phyloP scores from a whole-genome alignment of 805 yeast genomes.

The Saccharomycopsis schoenii region DNA sequence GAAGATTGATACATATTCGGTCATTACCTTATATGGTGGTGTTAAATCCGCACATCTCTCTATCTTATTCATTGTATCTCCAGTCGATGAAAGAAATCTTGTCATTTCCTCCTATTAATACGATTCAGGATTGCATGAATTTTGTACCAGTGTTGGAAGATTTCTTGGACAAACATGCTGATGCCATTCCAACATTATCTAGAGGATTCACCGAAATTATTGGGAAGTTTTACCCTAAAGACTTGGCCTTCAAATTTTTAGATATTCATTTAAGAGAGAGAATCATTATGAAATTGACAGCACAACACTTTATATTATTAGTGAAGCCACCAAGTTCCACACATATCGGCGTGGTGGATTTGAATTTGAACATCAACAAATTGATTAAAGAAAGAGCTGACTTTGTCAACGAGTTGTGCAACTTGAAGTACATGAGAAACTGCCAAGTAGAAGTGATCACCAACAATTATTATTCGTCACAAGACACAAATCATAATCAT shows the following conservation, averaged over 20 bases:
- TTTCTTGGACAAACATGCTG: conserved; percentile 69
- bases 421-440: conserved; percentile 71
- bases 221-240: conserved; percentile 33
- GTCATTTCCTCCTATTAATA: conserved; percentile 33
- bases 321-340: conserved; percentile 37
- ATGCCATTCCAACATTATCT: conserved; percentile 73
- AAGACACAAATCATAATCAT: conserved; percentile 7
- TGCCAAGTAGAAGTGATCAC: conserved; percentile 49
- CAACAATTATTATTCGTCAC: conserved; percentile 9
- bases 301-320: conserved; percentile 73
- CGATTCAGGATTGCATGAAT: conserved; percentile 41
- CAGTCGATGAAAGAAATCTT: conserved; percentile 50
- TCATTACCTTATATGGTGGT: conserved; percentile 75
- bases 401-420: conserved; percentile 74
- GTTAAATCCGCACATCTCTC: conserved; percentile 77
- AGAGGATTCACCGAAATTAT: conserved; percentile 70
- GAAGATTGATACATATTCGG: conserved; percentile 60
- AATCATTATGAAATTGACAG: conserved; percentile 75
- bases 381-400: conserved; percentile 56
- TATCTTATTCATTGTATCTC: conserved; percentile 64
- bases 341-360: conserved; percentile 59
- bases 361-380: conserved; percentile 51
- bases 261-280: conserved; percentile 74
- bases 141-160: conserved; percentile 45
- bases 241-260: conserved; percentile 50